Evolutionary conservation across 2,329 filamentous ascomycete species (phyloP), one percentile per base, ranked within the genome.

Genomic region (Mollisia scopiformis): DNA sequence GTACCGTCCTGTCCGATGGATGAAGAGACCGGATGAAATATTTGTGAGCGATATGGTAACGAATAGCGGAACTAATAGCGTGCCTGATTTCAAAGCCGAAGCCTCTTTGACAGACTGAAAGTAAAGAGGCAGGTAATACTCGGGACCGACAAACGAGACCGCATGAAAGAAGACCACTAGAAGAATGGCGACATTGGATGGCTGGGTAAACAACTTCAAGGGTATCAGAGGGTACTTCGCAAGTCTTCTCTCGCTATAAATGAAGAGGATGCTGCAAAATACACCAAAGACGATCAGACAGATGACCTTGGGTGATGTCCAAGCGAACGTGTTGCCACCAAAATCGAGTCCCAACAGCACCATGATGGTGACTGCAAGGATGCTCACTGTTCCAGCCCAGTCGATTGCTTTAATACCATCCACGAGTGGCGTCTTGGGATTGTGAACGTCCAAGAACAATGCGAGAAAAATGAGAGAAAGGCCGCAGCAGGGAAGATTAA

Each of bases 291-390:
- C 77, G 65, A 96, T 81, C 28, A 96, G 81, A 69, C 90, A 93
- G 68, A 96, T 82, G 31, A 93, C 89, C 1, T 84, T 88, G 1
- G 89, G 81, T 0, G 90, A 93, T 55, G 77, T 76, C 92, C 92
- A 96, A 14, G 28, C 87, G 64, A 84, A 85, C 33, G 80, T 80
- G 53, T 91, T 83, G 55, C 91, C 92, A 57, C 92, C 93, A 64
- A 93, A 91, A 69, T 95, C 88, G 6, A 96, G 84, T 1, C 92
- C 92, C 39, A 96, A 85, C 2, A 96, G 84, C 67, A 96, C 81
- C 89, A 95, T 92, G 28, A 95, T 79, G 0, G 90, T 92, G 23
- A 88, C 89, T 43, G 87, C 89, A 25, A 93, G 83, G 72, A 96
- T 85, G 30, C 55, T 61, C 11, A 88, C 49, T 0, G 82, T 85